Evolutionary conservation across 345 rosid species (phyloP).

Genomic region (Bretschneidera sinensis): DNA sequence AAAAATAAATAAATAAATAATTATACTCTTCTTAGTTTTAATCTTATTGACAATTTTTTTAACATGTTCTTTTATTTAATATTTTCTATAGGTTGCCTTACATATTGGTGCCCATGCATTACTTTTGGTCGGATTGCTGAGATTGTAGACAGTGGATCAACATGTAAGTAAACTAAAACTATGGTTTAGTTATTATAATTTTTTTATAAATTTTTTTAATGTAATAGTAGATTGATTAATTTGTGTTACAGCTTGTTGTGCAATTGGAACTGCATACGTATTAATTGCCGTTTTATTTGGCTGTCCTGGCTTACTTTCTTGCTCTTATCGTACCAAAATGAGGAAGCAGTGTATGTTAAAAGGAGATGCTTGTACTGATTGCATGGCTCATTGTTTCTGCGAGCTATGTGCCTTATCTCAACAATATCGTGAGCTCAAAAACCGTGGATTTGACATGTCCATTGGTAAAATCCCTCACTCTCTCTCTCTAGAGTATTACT

Average conservation of each 20-base stretch:
- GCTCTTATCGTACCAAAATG: slow-evolving; percentile 22
- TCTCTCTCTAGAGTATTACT: not conserved
- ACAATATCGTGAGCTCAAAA: slow-evolving; percentile 39
- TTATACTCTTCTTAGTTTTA: too few species aligned
- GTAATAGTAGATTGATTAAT: not conserved
- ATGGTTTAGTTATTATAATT: not conserved
- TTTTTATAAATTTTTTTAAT: not conserved
- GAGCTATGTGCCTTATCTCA: slow-evolving; percentile 34
- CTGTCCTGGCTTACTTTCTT: slow-evolving; percentile 21
- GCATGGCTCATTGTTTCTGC: slow-evolving; percentile 27
- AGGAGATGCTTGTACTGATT: slow-evolving; percentile 22
- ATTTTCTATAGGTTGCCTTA: slow-evolving; percentile 28
- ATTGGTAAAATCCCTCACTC: slow-evolving; percentile 17
- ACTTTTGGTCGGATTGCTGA: slow-evolving; percentile 63
- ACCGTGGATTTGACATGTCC: slow-evolving; percentile 35
- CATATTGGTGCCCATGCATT: slow-evolving; percentile 54
- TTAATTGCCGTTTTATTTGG: not conserved
- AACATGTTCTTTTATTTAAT: not conserved
- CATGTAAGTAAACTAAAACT: slow-evolving; percentile 27
- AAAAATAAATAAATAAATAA: too few species aligned
- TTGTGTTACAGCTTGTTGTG: slow-evolving; percentile 26
- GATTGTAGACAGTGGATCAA: slow-evolving; percentile 46
- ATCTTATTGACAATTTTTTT: not conserved
- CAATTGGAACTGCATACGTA: slow-evolving; percentile 18
- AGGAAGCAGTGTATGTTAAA: slow-evolving; percentile 25